Percentiles rank a stretch among this genome's conserved stretches.
phyloP scores from a whole-genome alignment of 306 rosid species.

The Dalbergia cultrata region DNA sequence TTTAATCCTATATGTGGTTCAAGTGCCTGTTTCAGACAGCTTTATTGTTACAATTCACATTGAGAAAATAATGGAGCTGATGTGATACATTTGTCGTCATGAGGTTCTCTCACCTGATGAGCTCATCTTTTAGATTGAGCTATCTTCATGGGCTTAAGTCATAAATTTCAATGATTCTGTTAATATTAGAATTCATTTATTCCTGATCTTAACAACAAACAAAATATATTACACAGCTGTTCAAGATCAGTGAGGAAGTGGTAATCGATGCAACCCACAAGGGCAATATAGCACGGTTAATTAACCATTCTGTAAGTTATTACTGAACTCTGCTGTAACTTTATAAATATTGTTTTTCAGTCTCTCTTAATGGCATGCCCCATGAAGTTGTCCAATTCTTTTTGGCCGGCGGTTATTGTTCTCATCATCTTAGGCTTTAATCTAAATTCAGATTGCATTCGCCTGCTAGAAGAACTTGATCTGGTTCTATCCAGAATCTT shows the following conservation, averaged over 20 bases:
- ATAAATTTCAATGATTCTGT: not conserved
- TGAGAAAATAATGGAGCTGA: too few species aligned
- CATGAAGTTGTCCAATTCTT: not conserved
- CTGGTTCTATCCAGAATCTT: not conserved
- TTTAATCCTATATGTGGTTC: conserved; percentile 10
- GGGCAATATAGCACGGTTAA: conserved; percentile 94
- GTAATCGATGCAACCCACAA: conserved; percentile 85
- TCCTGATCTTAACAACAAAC: conserved; percentile 39
- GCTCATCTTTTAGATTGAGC: too few species aligned
- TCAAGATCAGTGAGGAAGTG: conserved; percentile 96
- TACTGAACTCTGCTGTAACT: conserved; percentile 11
- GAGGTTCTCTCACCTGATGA: too few species aligned
- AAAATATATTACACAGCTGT: conserved; percentile 74
- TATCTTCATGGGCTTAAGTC: too few species aligned
- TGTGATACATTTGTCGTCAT: too few species aligned
- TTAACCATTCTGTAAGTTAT: conserved; percentile 91
- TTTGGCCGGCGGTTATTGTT: not conserved
- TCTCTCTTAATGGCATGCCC: conserved; percentile 8
- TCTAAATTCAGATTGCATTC: not conserved
- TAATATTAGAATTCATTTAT: conserved; percentile 31
- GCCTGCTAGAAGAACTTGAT: not conserved
- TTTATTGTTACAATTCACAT: conserved; percentile 4
- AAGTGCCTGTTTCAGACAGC: conserved; percentile 35
- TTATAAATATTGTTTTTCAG: not conserved
- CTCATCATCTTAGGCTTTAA: not conserved